phyloP scores from a whole-genome alignment of 1,284 basidiomycete species.

The Cryptococcus sp. region DNA sequence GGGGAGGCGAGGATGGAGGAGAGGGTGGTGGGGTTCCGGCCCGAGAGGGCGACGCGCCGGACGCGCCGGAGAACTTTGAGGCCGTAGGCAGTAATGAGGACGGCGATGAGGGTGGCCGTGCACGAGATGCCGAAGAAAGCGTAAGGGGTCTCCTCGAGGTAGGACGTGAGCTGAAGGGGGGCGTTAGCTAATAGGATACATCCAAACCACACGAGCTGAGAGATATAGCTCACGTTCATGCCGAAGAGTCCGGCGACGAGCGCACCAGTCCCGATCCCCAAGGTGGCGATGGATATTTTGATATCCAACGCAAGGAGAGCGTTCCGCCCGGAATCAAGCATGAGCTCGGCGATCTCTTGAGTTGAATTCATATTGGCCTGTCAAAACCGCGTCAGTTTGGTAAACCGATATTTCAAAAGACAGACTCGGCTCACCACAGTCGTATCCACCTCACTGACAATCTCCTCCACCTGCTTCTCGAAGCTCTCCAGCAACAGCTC shows the following conservation, averaged over 20 bases:
- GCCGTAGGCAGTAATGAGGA: conserved; percentile 42
- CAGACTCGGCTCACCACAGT: conserved; percentile 64
- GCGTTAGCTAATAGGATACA: background rate
- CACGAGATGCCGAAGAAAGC: conserved; percentile 48
- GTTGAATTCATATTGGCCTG: conserved; percentile 91
- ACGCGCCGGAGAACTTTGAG: conserved; percentile 40
- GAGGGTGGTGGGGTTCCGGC: conserved; percentile 9
- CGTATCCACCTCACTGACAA: conserved; percentile 85
- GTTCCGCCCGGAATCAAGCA: conserved; percentile 94
- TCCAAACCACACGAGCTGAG: background rate
- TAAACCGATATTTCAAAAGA: background rate
- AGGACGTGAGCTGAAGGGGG: conserved; percentile 38
- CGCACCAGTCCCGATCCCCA: conserved; percentile 91
- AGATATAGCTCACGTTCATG: conserved; percentile 76
- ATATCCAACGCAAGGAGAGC: conserved; percentile 86
- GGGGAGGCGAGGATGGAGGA: conserved; percentile 7
- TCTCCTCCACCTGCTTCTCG: conserved; percentile 92
- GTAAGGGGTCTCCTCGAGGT: conserved; percentile 45
- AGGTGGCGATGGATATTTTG: conserved; percentile 88
- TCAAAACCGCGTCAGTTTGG: background rate
- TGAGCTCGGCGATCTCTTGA: conserved; percentile 95
- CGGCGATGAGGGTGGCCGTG: conserved; percentile 35
- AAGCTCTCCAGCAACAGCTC: conserved; percentile 92
- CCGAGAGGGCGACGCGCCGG: conserved; percentile 40
- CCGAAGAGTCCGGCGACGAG: conserved; percentile 87